A percentile compares a stretch with the other conserved stretches of the same genome.
Conservation (phyloP, 768 basidiomycete species). For the Lepiota brunneoincarnata region DNA sequence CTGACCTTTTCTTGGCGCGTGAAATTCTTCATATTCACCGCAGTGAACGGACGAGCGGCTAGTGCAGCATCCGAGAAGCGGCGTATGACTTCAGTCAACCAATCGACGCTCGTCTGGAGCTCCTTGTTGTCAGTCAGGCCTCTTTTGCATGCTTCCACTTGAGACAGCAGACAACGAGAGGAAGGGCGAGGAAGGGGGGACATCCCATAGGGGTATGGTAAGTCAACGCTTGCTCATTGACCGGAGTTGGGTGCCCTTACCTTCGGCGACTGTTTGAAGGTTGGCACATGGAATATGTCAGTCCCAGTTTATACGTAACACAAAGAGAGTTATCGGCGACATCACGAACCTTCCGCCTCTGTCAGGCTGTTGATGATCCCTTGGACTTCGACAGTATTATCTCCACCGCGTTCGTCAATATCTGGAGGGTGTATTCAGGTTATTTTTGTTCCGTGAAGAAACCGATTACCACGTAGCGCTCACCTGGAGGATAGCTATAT, state of each 20-base stretch:
- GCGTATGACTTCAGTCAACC: conserved; percentile 72
- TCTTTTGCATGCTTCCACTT: conserved; percentile 69
- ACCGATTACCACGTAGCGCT: conserved; percentile 5
- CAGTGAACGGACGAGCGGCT: conserved; percentile 51
- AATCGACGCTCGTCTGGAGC: conserved; percentile 68
- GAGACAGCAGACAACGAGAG: neutral
- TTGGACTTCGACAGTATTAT: conserved; percentile 71
- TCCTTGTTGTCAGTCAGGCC: conserved; percentile 51
- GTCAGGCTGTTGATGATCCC: conserved; percentile 64
- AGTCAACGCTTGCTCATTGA: neutral
- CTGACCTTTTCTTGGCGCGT: conserved; percentile 65
- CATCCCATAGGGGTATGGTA: neutral
- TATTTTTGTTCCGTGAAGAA: neutral
- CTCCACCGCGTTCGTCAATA: conserved; percentile 65
- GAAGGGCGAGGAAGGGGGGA: neutral
- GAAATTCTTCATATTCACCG: conserved; percentile 61
- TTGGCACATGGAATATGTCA: conserved; percentile 11
- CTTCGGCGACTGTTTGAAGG: conserved; percentile 46
- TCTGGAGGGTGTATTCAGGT: conserved; percentile 30
- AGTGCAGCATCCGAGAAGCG: conserved; percentile 69
- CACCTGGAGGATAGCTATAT: conserved; percentile 38
- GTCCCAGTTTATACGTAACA: conserved; percentile 22
- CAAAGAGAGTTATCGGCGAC: conserved; percentile 13
- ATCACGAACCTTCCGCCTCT: conserved; percentile 61
- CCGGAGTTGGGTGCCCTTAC: conserved; percentile 32